phyloP scores from a whole-genome alignment of 73 alveolate species.

The Urostyla sp. region DNA sequence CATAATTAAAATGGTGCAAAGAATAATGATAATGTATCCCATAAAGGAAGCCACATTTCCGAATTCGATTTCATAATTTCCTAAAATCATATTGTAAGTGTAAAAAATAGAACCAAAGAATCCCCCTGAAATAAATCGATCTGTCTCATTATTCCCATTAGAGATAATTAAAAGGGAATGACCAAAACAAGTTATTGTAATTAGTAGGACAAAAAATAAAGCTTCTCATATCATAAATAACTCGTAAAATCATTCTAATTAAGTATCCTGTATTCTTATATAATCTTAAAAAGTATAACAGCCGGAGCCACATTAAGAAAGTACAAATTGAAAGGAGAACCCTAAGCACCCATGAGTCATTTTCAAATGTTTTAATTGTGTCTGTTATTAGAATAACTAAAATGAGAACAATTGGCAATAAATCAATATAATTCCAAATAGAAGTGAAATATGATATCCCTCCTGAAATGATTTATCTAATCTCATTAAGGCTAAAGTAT shows the following conservation, averaged over 20 bases:
- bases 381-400: background rate
- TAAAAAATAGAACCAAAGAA: background rate
- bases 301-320: slow-evolving; percentile 52
- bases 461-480: slow-evolving; percentile 3
- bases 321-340: background rate
- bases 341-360: background rate
- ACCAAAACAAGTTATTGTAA: slow-evolving; percentile 44
- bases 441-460: slow-evolving; percentile 37
- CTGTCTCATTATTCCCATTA: slow-evolving; percentile 8
- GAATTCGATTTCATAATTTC: slow-evolving; percentile 31
- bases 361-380: background rate
- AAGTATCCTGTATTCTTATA: slow-evolving; percentile 50
- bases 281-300: slow-evolving; percentile 59
- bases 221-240: slow-evolving; percentile 31
- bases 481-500: slow-evolving; percentile 23
- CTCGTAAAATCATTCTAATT: slow-evolving; percentile 60
- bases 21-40: slow-evolving; percentile 52
- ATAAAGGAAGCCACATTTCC: slow-evolving; percentile 9
- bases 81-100: slow-evolving; percentile 32
- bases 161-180: slow-evolving; percentile 15
- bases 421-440: slow-evolving; percentile 56
- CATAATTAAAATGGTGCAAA: slow-evolving; percentile 53
- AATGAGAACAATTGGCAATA: slow-evolving; percentile 22
- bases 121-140: background rate
- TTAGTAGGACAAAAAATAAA: slow-evolving; percentile 49